Evolutionary conservation across 441 rosid genomes (phyloP), one percentile per base, ranked within the genome.

Genomic region (Populus hybrid): DNA sequence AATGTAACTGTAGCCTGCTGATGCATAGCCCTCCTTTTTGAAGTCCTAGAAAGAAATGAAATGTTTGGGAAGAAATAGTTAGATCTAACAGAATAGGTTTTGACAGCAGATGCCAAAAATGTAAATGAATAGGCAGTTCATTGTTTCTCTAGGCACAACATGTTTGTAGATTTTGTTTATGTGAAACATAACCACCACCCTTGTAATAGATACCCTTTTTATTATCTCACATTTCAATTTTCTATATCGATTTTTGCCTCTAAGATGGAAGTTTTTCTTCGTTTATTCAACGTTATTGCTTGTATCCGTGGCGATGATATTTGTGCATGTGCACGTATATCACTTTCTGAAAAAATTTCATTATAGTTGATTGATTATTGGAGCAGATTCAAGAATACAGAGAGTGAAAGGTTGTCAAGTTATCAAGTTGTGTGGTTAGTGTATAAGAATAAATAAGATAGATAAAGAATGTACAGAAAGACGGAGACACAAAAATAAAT

Each of bases 121-220:
- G 84, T 84, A 82, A 72, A 84, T 84, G 79, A 70, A 73, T 74
- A 71, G 85, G 75, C 46, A 78, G 73, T 84, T 69, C 30, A 14
- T 65, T 75, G 68, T 72, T 66, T 64, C 46, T 50, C 72, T 11
- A 42, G 30, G 65, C 65, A 32, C 68, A 73, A 30, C 38, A 18
- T 77, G 81, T 71, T 34, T 46, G 57, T 70, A 70, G 78, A 70
- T 67, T 67, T 78, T 74, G 76, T 40, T 61, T 23, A 24, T 23
- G 65, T 16, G 23, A 42, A 36, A n/a, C 40, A 73, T 14, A 11
- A 35, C 21, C 18, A 75, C 66, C 66, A 75, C 67, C 75, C 78
- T 71, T 32, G 71, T 69, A 73, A 71, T 71, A 79, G 77, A 80
- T 82, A 68, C 78, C 69, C 74, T 78, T 81, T 66, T 82, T 77